These are phyloP conservation scores for Kodamaea neixiangensis DNA, from an alignment of 805 yeast genomes.

Conservation along the genomic window DNA sequence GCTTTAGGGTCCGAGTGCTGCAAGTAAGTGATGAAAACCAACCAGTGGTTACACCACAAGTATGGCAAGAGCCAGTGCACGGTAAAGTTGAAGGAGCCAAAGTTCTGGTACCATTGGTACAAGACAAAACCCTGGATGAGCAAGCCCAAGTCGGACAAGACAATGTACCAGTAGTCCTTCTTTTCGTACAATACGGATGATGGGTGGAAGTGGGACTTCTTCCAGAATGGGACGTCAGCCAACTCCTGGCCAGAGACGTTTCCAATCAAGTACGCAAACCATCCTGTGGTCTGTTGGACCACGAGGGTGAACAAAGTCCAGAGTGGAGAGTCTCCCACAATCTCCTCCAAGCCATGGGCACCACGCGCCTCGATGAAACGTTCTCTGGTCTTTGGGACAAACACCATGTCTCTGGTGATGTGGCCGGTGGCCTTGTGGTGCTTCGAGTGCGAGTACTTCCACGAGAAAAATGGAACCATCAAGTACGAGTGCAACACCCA, in stretches of 20 bases:
- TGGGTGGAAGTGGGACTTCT: slow-evolving; percentile 57
- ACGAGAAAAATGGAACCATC: slow-evolving; percentile 61
- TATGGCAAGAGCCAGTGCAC: slow-evolving; percentile 62
- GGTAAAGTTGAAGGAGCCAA: slow-evolving; percentile 51
- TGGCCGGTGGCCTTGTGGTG: slow-evolving; percentile 69
- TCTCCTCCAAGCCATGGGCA: slow-evolving; percentile 41
- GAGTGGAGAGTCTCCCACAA: slow-evolving; percentile 58
- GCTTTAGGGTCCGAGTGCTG: slow-evolving; percentile 62
- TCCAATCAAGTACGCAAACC: slow-evolving; percentile 49
- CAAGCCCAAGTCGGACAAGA: slow-evolving; percentile 59
- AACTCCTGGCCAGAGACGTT: slow-evolving; percentile 53
- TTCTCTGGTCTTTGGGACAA: slow-evolving; percentile 55
- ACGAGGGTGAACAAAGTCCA: slow-evolving; percentile 43
- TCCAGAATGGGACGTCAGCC: slow-evolving; percentile 42
- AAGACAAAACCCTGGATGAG: slow-evolving; percentile 44
- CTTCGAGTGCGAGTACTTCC: slow-evolving; percentile 61
- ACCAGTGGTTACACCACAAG: slow-evolving; percentile 64
- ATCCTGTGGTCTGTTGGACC: slow-evolving; percentile 60
- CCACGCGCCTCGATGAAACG: slow-evolving; percentile 37
- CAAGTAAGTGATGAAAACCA: slow-evolving; percentile 61
- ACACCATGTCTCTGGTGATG: slow-evolving; percentile 60
- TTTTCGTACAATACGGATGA: slow-evolving; percentile 55
- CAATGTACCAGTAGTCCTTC: slow-evolving; percentile 55
- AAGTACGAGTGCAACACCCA: slow-evolving; percentile 61
- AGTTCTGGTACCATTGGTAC: slow-evolving; percentile 52